These are phyloP conservation scores for Thelonectria blattea DNA, from an alignment of 2,329 filamentous ascomycete genomes.

Conservation along the genomic window DNA sequence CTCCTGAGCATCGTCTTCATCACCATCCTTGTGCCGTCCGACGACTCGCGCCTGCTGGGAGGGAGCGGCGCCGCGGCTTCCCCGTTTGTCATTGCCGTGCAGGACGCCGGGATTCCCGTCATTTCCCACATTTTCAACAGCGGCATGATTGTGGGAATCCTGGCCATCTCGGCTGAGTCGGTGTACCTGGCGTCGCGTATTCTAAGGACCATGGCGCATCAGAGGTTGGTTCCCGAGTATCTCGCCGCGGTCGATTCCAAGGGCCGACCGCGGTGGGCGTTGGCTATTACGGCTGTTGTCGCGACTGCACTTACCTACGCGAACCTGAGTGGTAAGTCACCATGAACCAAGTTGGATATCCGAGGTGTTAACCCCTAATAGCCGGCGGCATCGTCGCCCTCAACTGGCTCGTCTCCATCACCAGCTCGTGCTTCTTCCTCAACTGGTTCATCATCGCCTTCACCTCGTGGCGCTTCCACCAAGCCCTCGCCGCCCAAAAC, in stretches of 20 bases:
- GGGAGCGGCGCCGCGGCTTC: constrained; percentile 24
- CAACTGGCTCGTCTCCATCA: constrained; percentile 28
- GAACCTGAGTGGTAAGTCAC: background rate
- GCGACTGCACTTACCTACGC: constrained; percentile 17
- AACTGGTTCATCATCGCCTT: constrained; percentile 31
- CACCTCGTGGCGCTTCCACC: constrained; percentile 26
- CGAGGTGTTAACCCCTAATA: background rate
- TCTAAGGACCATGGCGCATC: constrained; percentile 26
- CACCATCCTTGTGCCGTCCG: constrained; percentile 22
- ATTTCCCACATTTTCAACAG: constrained; percentile 21
- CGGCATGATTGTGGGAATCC: constrained; percentile 27
- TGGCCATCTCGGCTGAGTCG: constrained; percentile 24
- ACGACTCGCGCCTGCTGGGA: constrained; percentile 23
- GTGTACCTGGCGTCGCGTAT: constrained; percentile 26
- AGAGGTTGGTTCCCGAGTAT: constrained; percentile 11
- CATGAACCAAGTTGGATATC: background rate
- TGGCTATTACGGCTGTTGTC: background rate
- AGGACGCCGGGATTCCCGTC: constrained; percentile 22
- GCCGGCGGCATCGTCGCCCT: constrained; percentile 22
- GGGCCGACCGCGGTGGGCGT: constrained; percentile 11
- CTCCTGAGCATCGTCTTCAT: constrained; percentile 27
- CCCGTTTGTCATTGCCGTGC: constrained; percentile 25
- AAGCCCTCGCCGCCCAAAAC: constrained; percentile 21
- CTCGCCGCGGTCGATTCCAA: constrained; percentile 10
- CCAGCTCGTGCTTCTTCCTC: constrained; percentile 28